Base-by-base conservation (phyloP, 805 yeast genomes). In the Pichia manshurica region DNA sequence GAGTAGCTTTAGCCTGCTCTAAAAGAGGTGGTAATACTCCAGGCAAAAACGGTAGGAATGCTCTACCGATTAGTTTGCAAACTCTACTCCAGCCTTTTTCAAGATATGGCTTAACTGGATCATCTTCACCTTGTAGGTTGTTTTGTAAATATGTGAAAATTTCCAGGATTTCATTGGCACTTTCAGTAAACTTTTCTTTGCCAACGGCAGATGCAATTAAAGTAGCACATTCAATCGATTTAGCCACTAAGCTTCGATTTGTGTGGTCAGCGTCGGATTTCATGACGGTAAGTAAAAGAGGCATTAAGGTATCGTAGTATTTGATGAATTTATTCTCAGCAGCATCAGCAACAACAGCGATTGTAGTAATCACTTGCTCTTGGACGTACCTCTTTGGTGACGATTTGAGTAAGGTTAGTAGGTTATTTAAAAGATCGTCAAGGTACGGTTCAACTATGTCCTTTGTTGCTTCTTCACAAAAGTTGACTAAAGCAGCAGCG, bases 11-110 rank as follows among this genome's bases (percentile, higher is more conserved):
- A 7, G 97, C 99, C 33, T 90, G 84, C 46, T 73, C 77, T 47
- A 93, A 66, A 48, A 93, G 71, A n/a, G 96, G 90, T 23, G 98
- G 97, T 61, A 93, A 74, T 32, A 93, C 96, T 10, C 78, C 78
- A 29, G 88, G 85, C 51, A 93, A 72, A 56, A 79, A 84, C 13
- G 96, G 96, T 51, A 87, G 67, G 63, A 93, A 93, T 39, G 88
- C 96, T 50, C 74, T 75, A 21, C 96, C 96, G 35, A 91, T 72
- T 44, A 91, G 79, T 56, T 84, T 77, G 63, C 99, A 93, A 39
- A 93, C 76, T 59, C 98, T 80, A 47, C 93, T 88, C 99, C 99
- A 93, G 39, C 95, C 96, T 63, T 87, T 96, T 56, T 88, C 95
- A 54, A 93, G 73, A 58, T 87, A 90, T 41, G 87, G 77, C 56